Evolutionary conservation across 1,284 basidiomycete genomes (phyloP), one percentile per base, ranked within the genome.

Genomic region (Malassezia dermatis): DNA sequence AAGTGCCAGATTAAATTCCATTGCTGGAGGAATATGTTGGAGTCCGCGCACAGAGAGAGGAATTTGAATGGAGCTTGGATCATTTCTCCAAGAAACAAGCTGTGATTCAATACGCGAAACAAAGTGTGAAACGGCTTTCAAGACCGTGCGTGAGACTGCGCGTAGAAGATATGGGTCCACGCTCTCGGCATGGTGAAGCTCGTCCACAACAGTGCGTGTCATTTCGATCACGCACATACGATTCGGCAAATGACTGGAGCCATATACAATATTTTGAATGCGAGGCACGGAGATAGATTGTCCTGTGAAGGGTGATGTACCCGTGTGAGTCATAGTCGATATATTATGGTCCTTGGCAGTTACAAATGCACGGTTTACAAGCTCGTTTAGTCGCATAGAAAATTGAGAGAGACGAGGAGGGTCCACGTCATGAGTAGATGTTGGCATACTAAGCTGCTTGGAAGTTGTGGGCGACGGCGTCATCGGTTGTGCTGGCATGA

Each of bases 1-100:
- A 15, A 73, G 61, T 28, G 67, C 71, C 28, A 73, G 40, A 49
- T 73, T 73, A 62, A 65, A 73, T 42, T 71, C 71, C 61, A 71
- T 61, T 5, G 66, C 69, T 0, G 65, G 55, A 3, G 71, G 65
- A 7, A 68, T 44, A 31, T 64, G 44, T 6, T 56, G 50, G 0
- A 63, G 64, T 23, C 67, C 67, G 44, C 66, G 66, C 34, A 61
- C 56, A 21, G 61, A 66, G 27, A 59, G 41, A 2, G 71, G 71
- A 31, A 71, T 58, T n/a, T 59, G 54, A 11, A 66, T 37, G 3
- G 63, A 65, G 11, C 53, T 53, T 3, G 61, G 52, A 21, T 71
- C 69, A 45, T 60, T 64, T 26, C 60, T 49, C 13, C 60, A 54
- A 11, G 70, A 62, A 17, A 73, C 62, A 11, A 73, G 59, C 17